These are phyloP conservation scores for Cyclostephanos tholiformis DNA, from an alignment of 108 stramenopile species.

Conservation along the genomic window DNA sequence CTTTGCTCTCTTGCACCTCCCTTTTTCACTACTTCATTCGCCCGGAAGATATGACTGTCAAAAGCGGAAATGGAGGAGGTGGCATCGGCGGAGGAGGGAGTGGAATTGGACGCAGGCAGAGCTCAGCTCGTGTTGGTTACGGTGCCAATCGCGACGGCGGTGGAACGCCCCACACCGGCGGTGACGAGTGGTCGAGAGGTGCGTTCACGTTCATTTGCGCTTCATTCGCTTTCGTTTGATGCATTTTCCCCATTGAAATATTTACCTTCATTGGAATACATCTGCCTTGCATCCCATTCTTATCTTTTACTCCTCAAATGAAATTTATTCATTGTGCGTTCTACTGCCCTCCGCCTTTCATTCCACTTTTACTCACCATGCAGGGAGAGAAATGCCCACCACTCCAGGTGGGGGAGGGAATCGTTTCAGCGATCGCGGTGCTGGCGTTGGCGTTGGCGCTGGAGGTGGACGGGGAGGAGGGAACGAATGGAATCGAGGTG, in stretches of 20 bases:
- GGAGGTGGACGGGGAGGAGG: constrained; percentile 26
- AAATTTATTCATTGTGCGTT: neutral
- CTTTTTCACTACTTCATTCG: neutral
- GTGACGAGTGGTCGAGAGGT: constrained; percentile 23
- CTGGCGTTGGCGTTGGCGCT: constrained; percentile 16
- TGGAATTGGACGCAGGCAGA: constrained; percentile 13
- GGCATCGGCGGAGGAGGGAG: constrained; percentile 10
- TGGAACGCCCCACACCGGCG: constrained; percentile 15
- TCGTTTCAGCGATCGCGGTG: constrained; percentile 15
- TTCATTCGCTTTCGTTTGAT: neutral
- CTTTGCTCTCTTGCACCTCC: neutral
- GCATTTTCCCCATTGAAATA: neutral
- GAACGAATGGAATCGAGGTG: constrained; percentile 23
- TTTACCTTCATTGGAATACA: too few species aligned
- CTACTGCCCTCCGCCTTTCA: neutral
- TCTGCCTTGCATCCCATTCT: neutral
- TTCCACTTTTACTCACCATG: neutral
- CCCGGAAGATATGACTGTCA: constrained; percentile 30
- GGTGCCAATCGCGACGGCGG: constrained; percentile 23
- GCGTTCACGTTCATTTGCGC: constrained; percentile 1
- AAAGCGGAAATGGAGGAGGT: constrained; percentile 17
- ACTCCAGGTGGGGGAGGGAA: constrained; percentile 30
- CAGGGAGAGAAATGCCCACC: constrained; percentile 27
- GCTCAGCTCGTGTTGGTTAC: constrained; percentile 4
- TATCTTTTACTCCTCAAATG: too few species aligned